These are phyloP conservation scores for Verticillium longisporum DNA, from an alignment of 2,329 filamentous ascomycete genomes.

Conservation along the genomic window DNA sequence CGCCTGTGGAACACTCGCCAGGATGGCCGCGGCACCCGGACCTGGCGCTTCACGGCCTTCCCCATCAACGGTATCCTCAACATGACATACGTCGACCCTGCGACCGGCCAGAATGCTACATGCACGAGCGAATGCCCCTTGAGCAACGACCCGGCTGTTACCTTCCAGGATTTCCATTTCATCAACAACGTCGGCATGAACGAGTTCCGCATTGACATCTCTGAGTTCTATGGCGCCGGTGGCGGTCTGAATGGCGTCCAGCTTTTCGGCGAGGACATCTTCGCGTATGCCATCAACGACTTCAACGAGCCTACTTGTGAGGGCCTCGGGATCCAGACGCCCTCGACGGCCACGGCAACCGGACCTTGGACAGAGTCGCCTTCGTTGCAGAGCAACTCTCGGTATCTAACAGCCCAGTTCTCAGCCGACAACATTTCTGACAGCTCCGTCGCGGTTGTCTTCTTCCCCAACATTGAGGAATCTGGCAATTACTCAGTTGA, in stretches of 20 bases:
- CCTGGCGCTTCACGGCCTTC: constrained; percentile 78
- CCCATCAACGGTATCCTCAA: constrained; percentile 94
- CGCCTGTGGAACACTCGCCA: constrained; percentile 82
- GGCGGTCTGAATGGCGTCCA: constrained; percentile 82
- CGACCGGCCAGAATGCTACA: constrained; percentile 56
- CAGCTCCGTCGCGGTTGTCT: constrained; percentile 63
- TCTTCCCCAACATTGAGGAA: constrained; percentile 76
- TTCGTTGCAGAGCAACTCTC: constrained; percentile 61
- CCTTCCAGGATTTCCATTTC: constrained; percentile 86
- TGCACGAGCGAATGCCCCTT: constrained; percentile 86
- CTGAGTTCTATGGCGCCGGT: constrained; percentile 78
- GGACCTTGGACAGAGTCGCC: constrained; percentile 69
- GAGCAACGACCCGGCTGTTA: constrained; percentile 56
- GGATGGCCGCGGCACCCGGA: constrained; percentile 79
- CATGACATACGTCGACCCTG: constrained; percentile 79
- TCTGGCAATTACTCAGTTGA: constrained; percentile 89
- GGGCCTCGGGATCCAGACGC: constrained; percentile 50
- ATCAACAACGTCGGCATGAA: constrained; percentile 86
- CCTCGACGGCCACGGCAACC: constrained; percentile 60
- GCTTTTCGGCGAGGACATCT: constrained; percentile 79
- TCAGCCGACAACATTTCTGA: constrained; percentile 42
- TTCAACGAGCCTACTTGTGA: constrained; percentile 83
- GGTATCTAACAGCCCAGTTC: constrained; percentile 69
- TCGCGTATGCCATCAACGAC: constrained; percentile 72
- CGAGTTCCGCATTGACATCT: constrained; percentile 76